Conservation (phyloP, 192 early-diverging fungal species). For the Mortierella claussenii region DNA sequence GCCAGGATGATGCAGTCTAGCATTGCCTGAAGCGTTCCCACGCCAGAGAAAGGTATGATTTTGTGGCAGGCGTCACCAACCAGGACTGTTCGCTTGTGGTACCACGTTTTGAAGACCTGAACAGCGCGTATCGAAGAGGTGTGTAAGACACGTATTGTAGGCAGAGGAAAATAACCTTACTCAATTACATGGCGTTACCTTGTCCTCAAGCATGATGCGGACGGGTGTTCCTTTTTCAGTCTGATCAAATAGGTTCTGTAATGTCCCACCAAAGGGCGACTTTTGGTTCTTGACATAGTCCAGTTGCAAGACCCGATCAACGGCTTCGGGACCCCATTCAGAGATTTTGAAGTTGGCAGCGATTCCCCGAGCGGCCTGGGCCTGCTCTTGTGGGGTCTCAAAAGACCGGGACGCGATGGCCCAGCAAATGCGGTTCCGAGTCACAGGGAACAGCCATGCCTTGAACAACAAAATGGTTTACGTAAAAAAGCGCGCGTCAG, state of each 20-base stretch:
- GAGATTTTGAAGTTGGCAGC: slow-evolving; percentile 30
- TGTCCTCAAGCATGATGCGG: slow-evolving; percentile 32
- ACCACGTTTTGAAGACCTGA: slow-evolving; percentile 27
- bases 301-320: slow-evolving; percentile 10
- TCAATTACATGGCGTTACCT: slow-evolving; percentile 1
- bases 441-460: slow-evolving; percentile 25
- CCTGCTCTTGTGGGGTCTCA: background rate
- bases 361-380: background rate
- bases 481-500: background rate
- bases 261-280: slow-evolving; percentile 14
- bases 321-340: slow-evolving; percentile 27
- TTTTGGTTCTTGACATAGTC: slow-evolving; percentile 22
- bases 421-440: slow-evolving; percentile 30
- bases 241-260: slow-evolving; percentile 29
- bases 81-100: slow-evolving; percentile 25
- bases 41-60: slow-evolving; percentile 14
- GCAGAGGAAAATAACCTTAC: background rate
- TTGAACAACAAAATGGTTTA: background rate
- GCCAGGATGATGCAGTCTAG: slow-evolving; percentile 26
- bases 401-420: slow-evolving; percentile 3
- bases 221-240: slow-evolving; percentile 16
- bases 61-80: slow-evolving; percentile 37
- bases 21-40: slow-evolving; percentile 17
- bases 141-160: background rate
- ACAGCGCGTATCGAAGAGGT: no score